A percentile compares a stretch with the other conserved stretches of the same genome.
These are phyloP conservation scores for Fistulifera solaris DNA, from an alignment of 108 stramenopile species.

Conservation along the genomic window DNA sequence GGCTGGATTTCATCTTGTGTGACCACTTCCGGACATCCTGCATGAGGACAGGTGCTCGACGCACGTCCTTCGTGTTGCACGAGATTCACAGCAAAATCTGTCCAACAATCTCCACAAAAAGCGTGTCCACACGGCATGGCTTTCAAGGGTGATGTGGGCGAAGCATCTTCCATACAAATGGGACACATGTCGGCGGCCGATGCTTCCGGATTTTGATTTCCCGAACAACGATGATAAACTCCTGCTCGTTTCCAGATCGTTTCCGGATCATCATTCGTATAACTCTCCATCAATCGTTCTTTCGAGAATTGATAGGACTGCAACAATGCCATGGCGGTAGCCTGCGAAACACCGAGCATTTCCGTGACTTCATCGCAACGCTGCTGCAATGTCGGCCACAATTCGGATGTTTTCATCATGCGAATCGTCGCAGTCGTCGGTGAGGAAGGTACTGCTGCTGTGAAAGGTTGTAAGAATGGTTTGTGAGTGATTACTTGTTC, in stretches of 20 bases:
- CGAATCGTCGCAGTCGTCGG: conserved; percentile 38
- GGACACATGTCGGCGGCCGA: conserved; percentile 39
- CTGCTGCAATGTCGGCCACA: conserved; percentile 63
- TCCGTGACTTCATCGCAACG: conserved; percentile 63
- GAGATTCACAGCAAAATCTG: conserved; percentile 76
- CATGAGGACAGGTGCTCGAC: conserved; percentile 80
- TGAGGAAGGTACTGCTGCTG: background rate
- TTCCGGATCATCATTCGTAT: conserved; percentile 52
- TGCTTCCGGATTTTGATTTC: background rate
- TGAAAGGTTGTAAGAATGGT: no score
- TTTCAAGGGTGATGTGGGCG: conserved; percentile 43
- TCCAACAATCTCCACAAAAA: conserved; percentile 93
- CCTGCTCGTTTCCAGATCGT: conserved; percentile 61
- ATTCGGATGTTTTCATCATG: conserved; percentile 55
- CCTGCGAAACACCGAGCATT: conserved; percentile 67
- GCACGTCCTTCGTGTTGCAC: conserved; percentile 70
- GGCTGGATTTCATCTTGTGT: conserved; percentile 68
- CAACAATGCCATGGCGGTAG: conserved; percentile 81
- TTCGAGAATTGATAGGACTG: conserved; percentile 87
- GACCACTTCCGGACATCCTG: conserved; percentile 77
- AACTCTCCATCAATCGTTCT: conserved; percentile 83
- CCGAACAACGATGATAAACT: conserved; percentile 42
- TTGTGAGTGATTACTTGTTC: no score
- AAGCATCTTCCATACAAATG: conserved; percentile 82
- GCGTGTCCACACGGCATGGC: conserved; percentile 91